Conservation (phyloP, 768 basidiomycete genomes). For the Leccinum arenicola region DNA sequence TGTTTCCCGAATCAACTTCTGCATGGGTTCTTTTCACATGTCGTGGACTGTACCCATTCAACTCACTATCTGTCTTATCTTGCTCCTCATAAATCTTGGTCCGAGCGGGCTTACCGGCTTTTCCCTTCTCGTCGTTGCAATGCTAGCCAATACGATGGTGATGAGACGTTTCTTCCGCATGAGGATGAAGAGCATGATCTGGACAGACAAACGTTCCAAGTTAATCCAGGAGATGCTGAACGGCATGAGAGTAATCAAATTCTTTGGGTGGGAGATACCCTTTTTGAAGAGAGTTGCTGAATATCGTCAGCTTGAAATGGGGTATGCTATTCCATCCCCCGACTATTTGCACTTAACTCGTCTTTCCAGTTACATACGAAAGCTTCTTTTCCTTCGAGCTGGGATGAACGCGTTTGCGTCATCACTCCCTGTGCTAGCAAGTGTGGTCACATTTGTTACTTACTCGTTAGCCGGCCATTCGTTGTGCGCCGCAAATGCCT, state of each 20-base stretch:
- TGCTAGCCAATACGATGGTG: slow-evolving; percentile 66
- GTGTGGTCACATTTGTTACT: slow-evolving; percentile 72
- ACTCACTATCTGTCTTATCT: slow-evolving; percentile 69
- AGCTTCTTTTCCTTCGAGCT: slow-evolving; percentile 61
- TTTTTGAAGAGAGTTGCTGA: slow-evolving; percentile 72
- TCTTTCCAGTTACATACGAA: slow-evolving; percentile 54
- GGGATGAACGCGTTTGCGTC: slow-evolving; percentile 67
- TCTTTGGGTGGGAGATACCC: slow-evolving; percentile 85
- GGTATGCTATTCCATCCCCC: slow-evolving; percentile 33
- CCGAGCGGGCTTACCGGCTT: slow-evolving; percentile 54
- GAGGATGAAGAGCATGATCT: slow-evolving; percentile 31
- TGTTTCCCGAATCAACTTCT: slow-evolving; percentile 89
- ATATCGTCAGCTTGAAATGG: slow-evolving; percentile 71
- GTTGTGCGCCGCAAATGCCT: slow-evolving; percentile 70
- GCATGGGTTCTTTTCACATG: slow-evolving; percentile 76
- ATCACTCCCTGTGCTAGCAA: slow-evolving; percentile 74
- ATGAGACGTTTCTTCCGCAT: slow-evolving; percentile 64
- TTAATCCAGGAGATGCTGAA: background rate
- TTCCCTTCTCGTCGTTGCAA: slow-evolving; percentile 62
- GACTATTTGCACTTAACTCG: background rate
- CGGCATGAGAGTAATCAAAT: slow-evolving; percentile 72
- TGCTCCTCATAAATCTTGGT: slow-evolving; percentile 74
- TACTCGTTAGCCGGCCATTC: slow-evolving; percentile 72
- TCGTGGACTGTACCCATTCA: slow-evolving; percentile 44
- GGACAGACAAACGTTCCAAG: background rate